These are phyloP conservation scores for Wilhelminamyces savonicus DNA, from an alignment of 805 yeast genomes.

Conservation along the genomic window DNA sequence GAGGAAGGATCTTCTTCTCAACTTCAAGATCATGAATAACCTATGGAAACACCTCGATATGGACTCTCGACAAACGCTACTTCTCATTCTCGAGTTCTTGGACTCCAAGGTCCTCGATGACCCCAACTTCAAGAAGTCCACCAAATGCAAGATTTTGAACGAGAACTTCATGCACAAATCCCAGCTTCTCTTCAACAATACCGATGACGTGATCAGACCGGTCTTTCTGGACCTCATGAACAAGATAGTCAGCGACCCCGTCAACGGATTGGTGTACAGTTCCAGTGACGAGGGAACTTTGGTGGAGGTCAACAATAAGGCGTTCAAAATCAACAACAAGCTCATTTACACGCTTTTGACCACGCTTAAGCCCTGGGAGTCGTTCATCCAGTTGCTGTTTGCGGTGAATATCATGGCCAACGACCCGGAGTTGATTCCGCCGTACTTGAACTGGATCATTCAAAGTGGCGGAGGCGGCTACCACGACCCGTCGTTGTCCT, in stretches of 20 bases:
- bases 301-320: constrained; percentile 41
- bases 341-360: constrained; percentile 57
- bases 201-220: constrained; percentile 19
- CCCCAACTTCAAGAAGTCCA: constrained; percentile 50
- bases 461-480: constrained; percentile 56
- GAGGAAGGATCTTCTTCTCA: constrained; percentile 60
- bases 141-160: constrained; percentile 71
- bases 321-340: constrained; percentile 62
- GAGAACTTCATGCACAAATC: constrained; percentile 65
- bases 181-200: constrained; percentile 38
- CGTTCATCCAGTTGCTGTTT: constrained; percentile 53
- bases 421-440: constrained; percentile 68
- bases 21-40: constrained; percentile 49
- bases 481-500: constrained; percentile 72
- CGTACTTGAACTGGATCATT: constrained; percentile 54
- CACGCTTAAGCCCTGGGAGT: constrained; percentile 76
- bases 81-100: constrained; percentile 43
- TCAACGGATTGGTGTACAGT: constrained; percentile 40
- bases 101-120: constrained; percentile 52
- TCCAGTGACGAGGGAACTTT: constrained; percentile 44
- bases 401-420: constrained; percentile 42
- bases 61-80: constrained; percentile 41
- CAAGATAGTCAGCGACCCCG: constrained; percentile 43
- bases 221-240: constrained; percentile 42
- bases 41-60: constrained; percentile 61